Percentiles rank a stretch among this genome's conserved stretches.
Evolutionary conservation across 2,329 filamentous ascomycete genomes (phyloP).

Genomic region (Penicillium sp.): DNA sequence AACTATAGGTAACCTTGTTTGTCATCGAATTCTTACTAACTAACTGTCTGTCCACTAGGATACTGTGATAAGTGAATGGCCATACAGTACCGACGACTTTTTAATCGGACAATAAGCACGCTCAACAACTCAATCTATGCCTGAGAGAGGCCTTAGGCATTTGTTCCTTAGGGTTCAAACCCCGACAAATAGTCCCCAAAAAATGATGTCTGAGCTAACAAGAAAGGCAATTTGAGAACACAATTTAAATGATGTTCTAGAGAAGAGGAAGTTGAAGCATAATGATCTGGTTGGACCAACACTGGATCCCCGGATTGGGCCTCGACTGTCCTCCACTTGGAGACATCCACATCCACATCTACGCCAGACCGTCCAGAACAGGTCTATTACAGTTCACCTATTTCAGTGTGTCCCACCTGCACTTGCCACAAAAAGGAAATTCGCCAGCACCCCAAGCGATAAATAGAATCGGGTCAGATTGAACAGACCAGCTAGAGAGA

Average conservation of each 20-base stretch:
- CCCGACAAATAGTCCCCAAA: no score
- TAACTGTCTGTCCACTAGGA: no score
- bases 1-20: background rate
- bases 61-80: background rate
- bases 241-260: no score
- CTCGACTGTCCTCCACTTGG: conserved; percentile 3
- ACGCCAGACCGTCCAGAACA: background rate
- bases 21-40: background rate
- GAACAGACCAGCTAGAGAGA: conserved; percentile 4
- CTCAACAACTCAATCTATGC: background rate
- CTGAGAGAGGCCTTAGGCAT: background rate
- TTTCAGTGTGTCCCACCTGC: background rate
- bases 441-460: background rate
- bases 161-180: no score
- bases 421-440: background rate
- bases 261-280: background rate
- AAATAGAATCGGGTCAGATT: background rate
- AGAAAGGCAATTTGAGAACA: no score
- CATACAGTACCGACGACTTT: no score
- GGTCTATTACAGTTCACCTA: background rate
- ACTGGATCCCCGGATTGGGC: background rate
- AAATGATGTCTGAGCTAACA: no score
- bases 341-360: background rate
- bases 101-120: background rate
- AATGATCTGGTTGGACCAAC: background rate